Evolutionary conservation across 2,329 filamentous ascomycete genomes (phyloP), one percentile per base, ranked within the genome.

Genomic region (Pseudogymnoascus sp.): DNA sequence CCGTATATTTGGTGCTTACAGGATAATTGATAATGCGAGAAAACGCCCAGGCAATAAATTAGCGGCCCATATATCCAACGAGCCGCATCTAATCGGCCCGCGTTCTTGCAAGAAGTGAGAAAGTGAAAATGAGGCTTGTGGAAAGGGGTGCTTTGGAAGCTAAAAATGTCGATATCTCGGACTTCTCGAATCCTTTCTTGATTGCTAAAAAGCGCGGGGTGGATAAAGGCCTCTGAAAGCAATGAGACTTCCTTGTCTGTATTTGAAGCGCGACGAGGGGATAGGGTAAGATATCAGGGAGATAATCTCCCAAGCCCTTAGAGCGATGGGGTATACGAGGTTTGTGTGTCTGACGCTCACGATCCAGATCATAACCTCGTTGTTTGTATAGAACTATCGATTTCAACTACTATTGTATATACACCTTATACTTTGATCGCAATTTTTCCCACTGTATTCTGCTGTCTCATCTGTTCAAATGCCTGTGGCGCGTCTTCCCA

Each of bases 371-470:
- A 45, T 5, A 45, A 11, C 11, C 41, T 12, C n/a, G 21, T 7
- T 45, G 3, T 45, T 25, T 14, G 21, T 14, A 9, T 45, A 25
- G 25, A 45, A n/a, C 41, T 45, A 45, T 45, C 41, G 1, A 25
- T 45, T 45, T n/a, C 21, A 45, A 45, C 12, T 25, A 12, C n/a
- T 21, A 14, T 23, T 45, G 23, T 45, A 25, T 21, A 45, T 43
- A 43, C 40, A 43, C 21, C 40, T 45, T 45, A 67, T 38, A 65
- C 64, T 23, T 41, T 63, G 23, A 67, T 63, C n/a, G 28, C 38
- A 21, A 61, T 40, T 31, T 61, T 61, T 23, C 59, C 59, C 11
- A 61, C 38, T 28, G 25, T 41, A 23, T 37, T 41, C 18, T 61
- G 59, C 38, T 61, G 25, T 18, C 37, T 41, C 18, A 61, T 9